Evolutionary conservation across 176 grass and related monocot species (phyloP), one percentile per base, ranked within the genome.

Genomic region (Avena insularis): DNA sequence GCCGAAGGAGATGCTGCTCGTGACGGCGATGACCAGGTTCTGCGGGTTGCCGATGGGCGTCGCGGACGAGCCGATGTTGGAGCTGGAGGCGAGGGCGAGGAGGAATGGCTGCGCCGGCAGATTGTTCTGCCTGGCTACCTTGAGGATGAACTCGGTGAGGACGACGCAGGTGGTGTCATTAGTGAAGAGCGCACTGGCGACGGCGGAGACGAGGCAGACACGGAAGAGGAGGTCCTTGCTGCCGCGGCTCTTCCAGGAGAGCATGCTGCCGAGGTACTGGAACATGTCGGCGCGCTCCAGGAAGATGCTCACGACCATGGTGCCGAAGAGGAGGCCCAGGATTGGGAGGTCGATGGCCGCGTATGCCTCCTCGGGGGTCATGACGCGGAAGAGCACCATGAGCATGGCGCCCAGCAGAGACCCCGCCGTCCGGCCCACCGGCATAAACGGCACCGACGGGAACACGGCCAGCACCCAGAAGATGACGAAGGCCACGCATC

Each of bases 111-210:
- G 94, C 55, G 97, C 89, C 4, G 94, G 94, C n/a, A 99, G 84
- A 71, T 93, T 92, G 85, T 99, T 97, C 89, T 99, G 97, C 1
- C 94, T 43, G 11, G 97, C 97, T 8, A 99, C 81, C 79, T 99
- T 99, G 65, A 99, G 93, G 82, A 99, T 95, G 79, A 97, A 99
- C 79, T 99, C 97, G 23, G 97, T 99, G 85, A 99, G 94, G 12
- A 99, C 97, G 47, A 99, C 97, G 58, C 97, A 99, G 85, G 92
- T 91, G 79, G 97, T 99, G 87, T 99, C 97, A 67, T 99, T 99
- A 78, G 97, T 99, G 83, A 99, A 99, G 77, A 99, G 86, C 36
- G 97, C 92, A 64, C 92, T 94, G 77, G 97, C 93, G 45, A 99
- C 74, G 21, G 94, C 92, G 53, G 97, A 99, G 51, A 99, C 83